Evolutionary conservation across 2,329 filamentous ascomycete species (phyloP), one percentile per base, ranked within the genome.

Genomic region (Allantophomopsis cytisporea): DNA sequence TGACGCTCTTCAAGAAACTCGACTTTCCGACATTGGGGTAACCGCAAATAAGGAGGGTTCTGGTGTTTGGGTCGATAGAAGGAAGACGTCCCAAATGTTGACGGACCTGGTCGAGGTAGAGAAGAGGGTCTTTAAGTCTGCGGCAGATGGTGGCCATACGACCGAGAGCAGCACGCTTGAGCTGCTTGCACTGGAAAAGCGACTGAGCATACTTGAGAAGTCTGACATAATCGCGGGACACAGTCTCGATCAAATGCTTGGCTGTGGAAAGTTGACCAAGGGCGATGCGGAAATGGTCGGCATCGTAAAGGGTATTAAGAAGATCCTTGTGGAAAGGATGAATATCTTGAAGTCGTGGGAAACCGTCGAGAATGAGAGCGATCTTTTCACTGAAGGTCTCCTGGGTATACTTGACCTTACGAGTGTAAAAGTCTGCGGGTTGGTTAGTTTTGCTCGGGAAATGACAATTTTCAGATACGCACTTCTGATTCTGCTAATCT

Each of bases 1-100:
- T 94, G 54, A 96, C 81, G 57, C 81, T 91, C 63, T 81, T 82
- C 57, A 98, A 64, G 69, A 98, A 98, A 50, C 85, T 94, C 41
- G 85, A 94, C 69, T 98, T 98, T 62, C 91, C 88, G 46, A 94
- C 87, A 54, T 98, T 98, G 51, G 91, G 91, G 60, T 96, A 96
- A 39, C 91, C 91, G 61, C 89, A 94, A 51, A 98, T 95, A 48
- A 98, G 72, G 35, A 98, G 76, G 1, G 91, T 98, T 52, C 91
- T 74, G 31, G 91, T 98, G 59, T 94, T 98, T 42, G 91, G 91
- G 60, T 98, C 93, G 60, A 98, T 98, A n/a, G 88, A 80, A 4
- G 91, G 93, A 48, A 98, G 77, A 81, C 91, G 88, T 45, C 89
- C 91, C 57, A 98, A 69, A 68, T 98, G 93, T 68, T 96, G 89